phyloP scores from a whole-genome alignment of 2,329 filamentous ascomycete species.

The Cladosporium sp. region DNA sequence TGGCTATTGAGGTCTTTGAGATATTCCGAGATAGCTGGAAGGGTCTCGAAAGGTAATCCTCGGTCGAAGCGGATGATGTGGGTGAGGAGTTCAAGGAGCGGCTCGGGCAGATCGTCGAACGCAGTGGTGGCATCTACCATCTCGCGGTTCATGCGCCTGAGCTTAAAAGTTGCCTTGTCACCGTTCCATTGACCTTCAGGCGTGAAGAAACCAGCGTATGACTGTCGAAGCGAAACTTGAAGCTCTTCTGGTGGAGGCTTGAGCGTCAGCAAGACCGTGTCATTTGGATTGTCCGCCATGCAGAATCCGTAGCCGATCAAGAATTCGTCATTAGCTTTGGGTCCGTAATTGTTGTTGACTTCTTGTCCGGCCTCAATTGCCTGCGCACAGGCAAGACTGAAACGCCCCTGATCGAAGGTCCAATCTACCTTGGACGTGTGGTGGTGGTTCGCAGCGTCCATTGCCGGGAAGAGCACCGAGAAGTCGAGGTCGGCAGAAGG shows the following conservation, averaged over 20 bases:
- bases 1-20: slow-evolving; percentile 20
- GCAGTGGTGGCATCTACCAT: slow-evolving; percentile 10
- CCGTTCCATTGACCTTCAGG: slow-evolving; percentile 29
- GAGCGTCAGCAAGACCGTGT: slow-evolving; percentile 42
- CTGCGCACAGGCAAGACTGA: slow-evolving; percentile 37
- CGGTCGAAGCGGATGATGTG: slow-evolving; percentile 33
- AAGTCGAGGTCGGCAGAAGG: slow-evolving; percentile 34
- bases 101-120: slow-evolving; percentile 28
- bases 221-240: slow-evolving; percentile 26
- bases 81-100: slow-evolving; percentile 32
- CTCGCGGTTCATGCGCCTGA: slow-evolving; percentile 20
- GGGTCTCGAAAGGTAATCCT: slow-evolving; percentile 26
- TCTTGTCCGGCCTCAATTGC: slow-evolving; percentile 35
- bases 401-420: slow-evolving; percentile 38
- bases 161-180: slow-evolving; percentile 35
- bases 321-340: slow-evolving; percentile 51
- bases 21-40: slow-evolving; percentile 20
- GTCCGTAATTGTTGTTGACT: slow-evolving; percentile 52
- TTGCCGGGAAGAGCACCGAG: slow-evolving; percentile 46
- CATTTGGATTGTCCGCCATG: slow-evolving; percentile 43
- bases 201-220: slow-evolving; percentile 34
- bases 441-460: slow-evolving; percentile 49
- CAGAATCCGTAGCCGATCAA: slow-evolving; percentile 52
- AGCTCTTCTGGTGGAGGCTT: slow-evolving; percentile 35
- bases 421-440: slow-evolving; percentile 45